Conservation (phyloP, 1,284 basidiomycete genomes). For the Austropuccinia psidii region DNA sequence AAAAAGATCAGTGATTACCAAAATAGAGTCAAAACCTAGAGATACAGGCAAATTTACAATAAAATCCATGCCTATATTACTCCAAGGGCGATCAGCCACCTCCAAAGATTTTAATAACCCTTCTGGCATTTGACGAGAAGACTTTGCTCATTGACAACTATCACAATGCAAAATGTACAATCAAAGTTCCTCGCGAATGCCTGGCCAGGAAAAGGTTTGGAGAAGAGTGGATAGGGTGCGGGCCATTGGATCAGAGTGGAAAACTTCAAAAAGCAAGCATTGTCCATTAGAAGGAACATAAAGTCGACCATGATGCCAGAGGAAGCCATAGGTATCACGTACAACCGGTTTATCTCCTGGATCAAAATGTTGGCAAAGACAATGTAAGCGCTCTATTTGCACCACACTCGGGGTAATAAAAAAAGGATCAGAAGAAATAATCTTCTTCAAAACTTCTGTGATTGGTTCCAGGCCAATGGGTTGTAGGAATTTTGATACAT, state of each 20-base stretch:
- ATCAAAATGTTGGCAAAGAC: not conserved
- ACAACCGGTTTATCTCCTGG: not conserved
- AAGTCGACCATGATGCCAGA: not conserved
- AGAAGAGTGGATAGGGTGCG: not conserved
- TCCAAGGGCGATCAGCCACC: conserved; percentile 47
- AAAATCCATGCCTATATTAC: conserved; percentile 52
- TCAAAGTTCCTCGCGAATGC: not conserved
- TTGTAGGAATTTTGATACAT: too few species aligned
- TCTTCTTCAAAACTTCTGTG: not conserved
- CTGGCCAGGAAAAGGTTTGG: not conserved
- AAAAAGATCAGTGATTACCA: conserved; percentile 50
- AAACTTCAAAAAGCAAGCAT: not conserved
- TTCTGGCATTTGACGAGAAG: not conserved
- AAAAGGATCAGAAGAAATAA: not conserved
- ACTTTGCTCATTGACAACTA: not conserved
- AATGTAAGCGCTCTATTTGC: not conserved
- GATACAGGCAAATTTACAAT: conserved; percentile 51
- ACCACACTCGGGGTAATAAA: not conserved
- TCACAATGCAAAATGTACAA: too few species aligned
- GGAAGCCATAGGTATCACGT: not conserved
- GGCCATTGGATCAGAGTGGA: not conserved
- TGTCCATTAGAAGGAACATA: not conserved
- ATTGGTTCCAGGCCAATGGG: too few species aligned
- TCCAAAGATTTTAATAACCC: conserved; percentile 50
- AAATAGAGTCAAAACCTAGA: conserved; percentile 48